Conservation (phyloP, 805 yeast species). For the Kuraishia capsulata region DNA sequence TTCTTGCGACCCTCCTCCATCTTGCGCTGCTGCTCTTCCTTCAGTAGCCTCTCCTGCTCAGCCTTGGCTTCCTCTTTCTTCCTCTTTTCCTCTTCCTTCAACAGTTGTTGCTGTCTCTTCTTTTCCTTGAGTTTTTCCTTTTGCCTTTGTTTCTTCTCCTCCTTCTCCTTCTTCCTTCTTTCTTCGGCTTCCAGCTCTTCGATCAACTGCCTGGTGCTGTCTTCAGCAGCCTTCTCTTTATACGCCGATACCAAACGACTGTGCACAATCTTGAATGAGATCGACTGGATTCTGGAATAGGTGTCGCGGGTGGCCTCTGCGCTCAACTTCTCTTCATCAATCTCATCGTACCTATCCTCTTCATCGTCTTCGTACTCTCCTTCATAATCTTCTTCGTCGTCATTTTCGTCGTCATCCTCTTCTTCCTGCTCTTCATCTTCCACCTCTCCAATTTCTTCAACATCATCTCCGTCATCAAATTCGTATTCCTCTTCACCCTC, state of each 20-base stretch:
- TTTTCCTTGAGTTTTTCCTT: conserved; percentile 66
- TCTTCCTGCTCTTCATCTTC: conserved; percentile 9
- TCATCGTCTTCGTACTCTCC: conserved; percentile 18
- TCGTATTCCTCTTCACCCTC: conserved; percentile 20
- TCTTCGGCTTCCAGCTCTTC: conserved; percentile 69
- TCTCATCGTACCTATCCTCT: conserved; percentile 25
- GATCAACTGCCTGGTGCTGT: conserved; percentile 50
- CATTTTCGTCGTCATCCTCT: conserved; percentile 6
- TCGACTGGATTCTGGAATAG: conserved; percentile 68
- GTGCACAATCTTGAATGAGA: conserved; percentile 71
- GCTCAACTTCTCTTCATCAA: conserved; percentile 42
- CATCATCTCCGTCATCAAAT: conserved; percentile 10
- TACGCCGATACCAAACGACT: conserved; percentile 67
- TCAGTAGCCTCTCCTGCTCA: conserved; percentile 30
- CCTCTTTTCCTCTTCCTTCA: conserved; percentile 52
- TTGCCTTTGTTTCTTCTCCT: conserved; percentile 54
- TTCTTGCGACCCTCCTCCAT: conserved; percentile 38
- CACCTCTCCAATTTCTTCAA: conserved; percentile 12
- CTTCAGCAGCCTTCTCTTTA: conserved; percentile 74
- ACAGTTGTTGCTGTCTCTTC: conserved; percentile 51
- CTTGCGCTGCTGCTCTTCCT: conserved; percentile 31
- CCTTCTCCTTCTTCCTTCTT: conserved; percentile 51
- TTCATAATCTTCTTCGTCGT: conserved; percentile 7
- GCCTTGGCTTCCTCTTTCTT: conserved; percentile 47
- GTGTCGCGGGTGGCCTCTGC: conserved; percentile 23